Base-by-base conservation (phyloP, 2,329 filamentous ascomycete genomes). In the Clonostachys byssicola region DNA sequence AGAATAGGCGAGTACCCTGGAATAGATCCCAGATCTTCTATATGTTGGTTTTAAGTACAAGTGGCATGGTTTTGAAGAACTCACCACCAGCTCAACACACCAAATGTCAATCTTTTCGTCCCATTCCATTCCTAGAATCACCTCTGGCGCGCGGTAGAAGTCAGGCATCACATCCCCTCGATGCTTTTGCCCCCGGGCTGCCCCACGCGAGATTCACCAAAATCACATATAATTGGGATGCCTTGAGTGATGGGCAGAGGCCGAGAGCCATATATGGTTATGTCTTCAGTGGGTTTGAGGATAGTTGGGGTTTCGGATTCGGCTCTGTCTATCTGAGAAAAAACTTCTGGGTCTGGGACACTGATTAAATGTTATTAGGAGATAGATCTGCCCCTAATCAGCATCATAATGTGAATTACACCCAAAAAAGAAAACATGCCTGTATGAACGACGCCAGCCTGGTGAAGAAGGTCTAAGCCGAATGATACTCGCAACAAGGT, bases 71-170 rank as follows among this genome's bases (percentile, higher is more conserved):
- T 18, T 12, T n/a, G 14, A 45, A 48, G 41, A 49, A 49, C 56
- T 47, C 36, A 61, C 60, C 57, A 63, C 58, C 14, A 58, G 51
- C n/a, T 55, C 60, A 42, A 64, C 47, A 44, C 61, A 62, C 64
- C 64, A 67, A 2, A 67, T 59, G 43, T 66, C 64, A 33, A 67
- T 55, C 49, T 61, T 63, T 23, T 56, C 58, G 14, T 54, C 52
- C 63, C 64, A 66, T 23, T 62, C 52, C 51, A 66, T 60, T 14
- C 57, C 58, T 12, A 66, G 34, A 14, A 66, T 60, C 3, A 66
- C 54, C 47, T 67, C 64, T 13, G 63, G 64, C 5, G 62, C 62
- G 34, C 63, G 51, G 47, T 67, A 66, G 12, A 63, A 45, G 23
- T 52, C 54, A 3, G 62, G 64, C 60, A 65, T 64, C 18, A 64